Percentiles rank a stretch among this genome's conserved stretches.
These are phyloP conservation scores for Syzygium malaccense DNA, from an alignment of 441 rosid species.

Conservation along the genomic window DNA sequence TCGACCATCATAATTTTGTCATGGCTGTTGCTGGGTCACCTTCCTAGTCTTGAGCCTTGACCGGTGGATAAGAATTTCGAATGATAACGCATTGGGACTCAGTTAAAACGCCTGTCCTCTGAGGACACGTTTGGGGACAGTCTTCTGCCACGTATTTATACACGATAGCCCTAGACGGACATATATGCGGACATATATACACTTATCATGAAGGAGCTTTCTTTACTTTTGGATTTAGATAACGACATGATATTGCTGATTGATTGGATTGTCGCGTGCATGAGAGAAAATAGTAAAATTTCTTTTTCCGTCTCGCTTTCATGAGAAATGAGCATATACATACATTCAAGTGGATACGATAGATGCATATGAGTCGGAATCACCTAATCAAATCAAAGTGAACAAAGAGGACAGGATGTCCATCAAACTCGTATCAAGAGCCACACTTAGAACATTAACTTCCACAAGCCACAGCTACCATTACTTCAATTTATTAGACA, in stretches of 20 bases:
- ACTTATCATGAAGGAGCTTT: not conserved
- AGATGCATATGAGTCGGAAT: not conserved
- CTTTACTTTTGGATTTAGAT: not conserved
- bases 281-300: not conserved
- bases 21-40: not conserved
- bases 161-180: not conserved
- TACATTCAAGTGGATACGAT: not conserved
- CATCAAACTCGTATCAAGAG: not conserved
- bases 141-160: not conserved
- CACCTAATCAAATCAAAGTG: not conserved
- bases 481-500: not conserved
- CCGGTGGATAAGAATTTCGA: not conserved
- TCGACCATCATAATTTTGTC: not conserved
- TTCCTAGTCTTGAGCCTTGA: not conserved
- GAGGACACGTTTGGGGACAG: not conserved
- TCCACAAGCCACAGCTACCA: not conserved
- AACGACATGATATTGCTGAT: not conserved
- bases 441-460: not conserved
- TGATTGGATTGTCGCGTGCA: not conserved
- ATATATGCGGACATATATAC: not conserved
- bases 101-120: not conserved
- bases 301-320: not conserved
- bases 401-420: not conserved
- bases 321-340: not conserved
- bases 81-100: not conserved